Base-by-base conservation (phyloP, 768 basidiomycete species). In the Auricularia cornea region DNA sequence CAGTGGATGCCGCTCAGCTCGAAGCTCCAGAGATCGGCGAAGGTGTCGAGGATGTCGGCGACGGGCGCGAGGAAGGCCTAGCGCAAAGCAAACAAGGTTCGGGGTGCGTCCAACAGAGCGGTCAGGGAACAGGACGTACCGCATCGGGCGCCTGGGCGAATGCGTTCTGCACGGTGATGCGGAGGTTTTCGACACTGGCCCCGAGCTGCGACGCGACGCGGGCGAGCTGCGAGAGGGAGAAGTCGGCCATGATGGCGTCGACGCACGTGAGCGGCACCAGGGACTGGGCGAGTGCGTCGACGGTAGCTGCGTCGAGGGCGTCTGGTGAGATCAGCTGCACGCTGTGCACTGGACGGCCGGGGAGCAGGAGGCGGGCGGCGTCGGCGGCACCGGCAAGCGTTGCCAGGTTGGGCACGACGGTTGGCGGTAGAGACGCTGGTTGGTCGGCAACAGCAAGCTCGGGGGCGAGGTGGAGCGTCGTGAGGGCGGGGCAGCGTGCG, bases 1-100 rank as follows among this genome's bases (percentile, higher is more conserved):
- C 89, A 91, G 66, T 86, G 87, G 75, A 90, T 83, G 35, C 89
- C 90, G 57, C 82, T 86, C 31, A 91, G 81, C 70, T 90, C 89
- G 69, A 89, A 89, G 56, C 83, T 81, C 65, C 80, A 76, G 38
- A 91, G 80, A 62, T 82, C 74, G n/a, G 82, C 75, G 65, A 91
- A 81, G 8, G 80, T 79, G n/a, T 80, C 77, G 65, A 92, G 78
- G 5, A 79, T 76, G 59, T 75, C 74, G 61, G 87, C 81, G 51
- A 88, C 82, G 66, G 85, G 79, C 57, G 83, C 76, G 68, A 87
- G 86, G 70, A 88, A 88, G 23, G 79, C 77, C 86, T 90, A n/a
- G n/a, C n/a, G 69, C 20, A 62, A 16, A 63, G 80, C 78, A 63
- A 75, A 73, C 67, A 84, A 80, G 70, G 74, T 78, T 28, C 54